Evolutionary conservation across 805 yeast genomes (phyloP), one percentile per base, ranked within the genome.

Genomic region (Suhomyces faveliae): DNA sequence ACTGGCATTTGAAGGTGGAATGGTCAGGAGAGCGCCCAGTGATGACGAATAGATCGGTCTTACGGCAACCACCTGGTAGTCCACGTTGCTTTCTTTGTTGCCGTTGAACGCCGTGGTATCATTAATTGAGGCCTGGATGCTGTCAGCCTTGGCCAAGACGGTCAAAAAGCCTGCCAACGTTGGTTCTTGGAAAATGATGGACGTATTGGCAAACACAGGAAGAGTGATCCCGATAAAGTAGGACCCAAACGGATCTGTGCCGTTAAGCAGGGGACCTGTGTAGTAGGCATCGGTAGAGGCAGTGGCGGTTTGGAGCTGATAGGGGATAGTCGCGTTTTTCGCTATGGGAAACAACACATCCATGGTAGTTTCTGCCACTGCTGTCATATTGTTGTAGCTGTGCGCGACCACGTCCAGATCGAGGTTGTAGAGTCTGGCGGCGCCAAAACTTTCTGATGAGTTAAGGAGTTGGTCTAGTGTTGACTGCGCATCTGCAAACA

Each of bases 221-320:
- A 89, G 55, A 0, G 96, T 86, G 66, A 90, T 69, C 0, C 96
- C 88, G 76, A 88, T 70, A 54, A 81, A 77, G 56, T 77, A 84
- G 1, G 73, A 49, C 1, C 71, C 55, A 33, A 62, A 63, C 6
- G 47, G 42, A 40, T 60, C 54, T 3, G 62, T 43, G 10, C 59
- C 43, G 54, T 81, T 80, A 13, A 67, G 45, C 1, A 79, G 70
- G 0, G 97, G 96, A 3, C 95, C 96, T 1, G 83, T 69, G 12
- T 87, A 59, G 51, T 59, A 66, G n/a, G 65, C 63, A 15, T n/a
- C 13, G n/a, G 40, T 10, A 12, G 13, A n/a, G 10, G 24, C 9
- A 4, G 43, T 23, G 7, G 40, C 38, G 5, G 13, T 5, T 21
- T 27, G 45, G 8, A 80, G 60, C 2, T 75, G 60, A 12, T 74